Conservation (phyloP, 257 asterid species). For the Capsicum pubescens region DNA sequence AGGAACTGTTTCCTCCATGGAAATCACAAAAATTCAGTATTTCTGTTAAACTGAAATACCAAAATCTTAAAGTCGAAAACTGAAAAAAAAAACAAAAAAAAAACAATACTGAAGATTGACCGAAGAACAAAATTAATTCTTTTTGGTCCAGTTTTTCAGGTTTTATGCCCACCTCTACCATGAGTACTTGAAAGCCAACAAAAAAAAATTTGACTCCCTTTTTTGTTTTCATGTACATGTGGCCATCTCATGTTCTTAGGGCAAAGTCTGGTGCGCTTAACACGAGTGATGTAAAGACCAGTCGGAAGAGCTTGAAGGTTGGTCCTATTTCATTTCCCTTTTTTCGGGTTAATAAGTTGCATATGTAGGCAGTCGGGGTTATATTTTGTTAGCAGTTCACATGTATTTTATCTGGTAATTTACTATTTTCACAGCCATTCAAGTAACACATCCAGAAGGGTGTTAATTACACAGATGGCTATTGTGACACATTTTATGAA, state of each 20-base stretch:
- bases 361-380: neutral
- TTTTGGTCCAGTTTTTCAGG: neutral
- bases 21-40: neutral
- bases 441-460: neutral
- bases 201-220: neutral
- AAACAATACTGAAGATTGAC: neutral
- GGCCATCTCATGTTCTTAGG: constrained; percentile 7
- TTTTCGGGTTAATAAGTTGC: neutral
- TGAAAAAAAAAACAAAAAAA: neutral
- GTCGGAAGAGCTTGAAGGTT: constrained; percentile 14
- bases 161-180: neutral
- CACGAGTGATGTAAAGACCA: neutral
- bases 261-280: constrained; percentile 19
- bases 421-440: neutral
- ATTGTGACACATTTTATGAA: neutral
- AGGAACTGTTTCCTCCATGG: neutral
- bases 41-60: neutral
- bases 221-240: neutral
- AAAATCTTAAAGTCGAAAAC: neutral
- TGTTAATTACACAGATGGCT: neutral
- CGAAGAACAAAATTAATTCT: too few relatives aligned
- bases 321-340: neutral
- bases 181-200: neutral
- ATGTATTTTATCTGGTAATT: constrained; percentile 17
- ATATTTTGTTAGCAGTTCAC: neutral